Evolutionary conservation across 2,329 filamentous ascomycete genomes (phyloP).

Genomic region (Trichoderma simmonsii): DNA sequence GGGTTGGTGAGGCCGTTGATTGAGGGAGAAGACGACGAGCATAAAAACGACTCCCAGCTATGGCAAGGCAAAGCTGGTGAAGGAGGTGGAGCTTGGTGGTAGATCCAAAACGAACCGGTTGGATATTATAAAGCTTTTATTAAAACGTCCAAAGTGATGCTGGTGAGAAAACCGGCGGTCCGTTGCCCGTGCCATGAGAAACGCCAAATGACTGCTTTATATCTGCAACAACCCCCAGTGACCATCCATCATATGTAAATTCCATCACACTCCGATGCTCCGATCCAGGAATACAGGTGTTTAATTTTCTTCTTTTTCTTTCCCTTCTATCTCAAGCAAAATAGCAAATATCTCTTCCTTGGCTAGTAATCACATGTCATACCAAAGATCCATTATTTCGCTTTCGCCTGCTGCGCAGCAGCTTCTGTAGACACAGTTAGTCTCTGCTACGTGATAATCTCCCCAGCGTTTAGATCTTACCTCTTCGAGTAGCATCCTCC

Average conservation of each 20-base stretch:
- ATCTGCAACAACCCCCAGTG: conserved; percentile 1
- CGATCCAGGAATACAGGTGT: conserved; percentile 4
- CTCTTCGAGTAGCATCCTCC: conserved; percentile 87
- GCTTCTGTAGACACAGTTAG: conserved; percentile 44
- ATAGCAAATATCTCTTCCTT: neutral
- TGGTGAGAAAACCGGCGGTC: conserved; percentile 21
- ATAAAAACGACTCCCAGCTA: conserved; percentile 28
- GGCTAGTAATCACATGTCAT: conserved; percentile 17
- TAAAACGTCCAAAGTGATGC: conserved; percentile 12
- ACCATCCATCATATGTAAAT: conserved; percentile 12
- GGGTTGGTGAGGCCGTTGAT: conserved; percentile 48
- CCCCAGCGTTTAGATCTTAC: conserved; percentile 41
- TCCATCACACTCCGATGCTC: conserved; percentile 13
- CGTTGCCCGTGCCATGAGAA: conserved; percentile 30
- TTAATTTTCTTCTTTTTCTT: neutral
- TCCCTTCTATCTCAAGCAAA: neutral
- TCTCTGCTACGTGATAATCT: neutral
- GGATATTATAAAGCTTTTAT: conserved; percentile 12
- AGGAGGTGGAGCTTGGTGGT: conserved; percentile 42
- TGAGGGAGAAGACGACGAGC: conserved; percentile 37
- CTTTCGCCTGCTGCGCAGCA: conserved; percentile 55
- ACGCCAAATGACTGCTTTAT: conserved; percentile 16
- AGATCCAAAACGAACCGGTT: conserved; percentile 5
- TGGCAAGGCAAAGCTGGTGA: conserved; percentile 41
- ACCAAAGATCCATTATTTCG: conserved; percentile 37